Percentiles rank a stretch among this genome's conserved stretches.
phyloP scores from a whole-genome alignment of 331 rosid species.

The Ulmus americana region DNA sequence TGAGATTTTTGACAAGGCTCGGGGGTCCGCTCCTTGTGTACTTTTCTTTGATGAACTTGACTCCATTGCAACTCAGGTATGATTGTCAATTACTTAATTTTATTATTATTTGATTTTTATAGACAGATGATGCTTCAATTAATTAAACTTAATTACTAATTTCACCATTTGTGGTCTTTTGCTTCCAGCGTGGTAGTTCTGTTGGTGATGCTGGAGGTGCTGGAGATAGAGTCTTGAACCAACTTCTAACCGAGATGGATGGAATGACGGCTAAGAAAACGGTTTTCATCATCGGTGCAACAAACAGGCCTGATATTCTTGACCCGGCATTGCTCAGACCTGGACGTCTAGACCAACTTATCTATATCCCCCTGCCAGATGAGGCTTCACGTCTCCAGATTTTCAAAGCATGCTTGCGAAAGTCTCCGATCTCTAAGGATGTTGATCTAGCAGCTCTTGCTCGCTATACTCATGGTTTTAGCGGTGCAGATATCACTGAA shows the following conservation, averaged over 20 bases:
- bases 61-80: conserved; percentile 77
- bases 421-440: conserved; percentile 81
- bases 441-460: conserved; percentile 88
- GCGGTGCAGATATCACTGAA: conserved; percentile 96
- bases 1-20: conserved; percentile 94
- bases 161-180: too few relatives aligned
- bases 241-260: conserved; percentile 92
- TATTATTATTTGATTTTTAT: too few relatives aligned
- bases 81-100: too few relatives aligned
- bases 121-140: too few relatives aligned
- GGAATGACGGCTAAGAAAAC: conserved; percentile 99
- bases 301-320: conserved; percentile 88
- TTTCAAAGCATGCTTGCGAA: conserved; percentile 87
- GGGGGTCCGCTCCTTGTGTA: conserved; percentile 95
- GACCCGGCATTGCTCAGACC: conserved; percentile 96
- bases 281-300: conserved; percentile 92
- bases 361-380: conserved; percentile 92
- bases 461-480: conserved; percentile 91
- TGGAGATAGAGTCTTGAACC: conserved; percentile 96
- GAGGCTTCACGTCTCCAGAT: conserved; percentile 85
- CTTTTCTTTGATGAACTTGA: conserved; percentile 94
- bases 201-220: conserved; percentile 99
- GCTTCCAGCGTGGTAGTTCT: conserved; percentile 61
- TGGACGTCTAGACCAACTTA: conserved; percentile 93
- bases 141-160: too few relatives aligned